Evolutionary conservation across 2,329 filamentous ascomycete species (phyloP).

Genomic region (Aaosphaeria pasadenensis): DNA sequence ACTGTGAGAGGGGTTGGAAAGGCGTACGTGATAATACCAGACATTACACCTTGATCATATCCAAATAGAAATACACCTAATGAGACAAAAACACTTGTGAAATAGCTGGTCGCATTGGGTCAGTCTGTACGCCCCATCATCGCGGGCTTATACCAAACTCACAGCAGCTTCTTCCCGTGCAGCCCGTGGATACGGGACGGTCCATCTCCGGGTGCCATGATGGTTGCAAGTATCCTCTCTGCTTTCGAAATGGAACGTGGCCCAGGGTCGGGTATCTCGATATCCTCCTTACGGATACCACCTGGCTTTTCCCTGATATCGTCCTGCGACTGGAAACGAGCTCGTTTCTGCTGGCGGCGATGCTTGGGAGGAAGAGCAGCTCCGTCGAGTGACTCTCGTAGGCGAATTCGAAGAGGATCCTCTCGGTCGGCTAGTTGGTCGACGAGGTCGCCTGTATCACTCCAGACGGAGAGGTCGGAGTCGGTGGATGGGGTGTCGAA

Average conservation of each 20-base stretch:
- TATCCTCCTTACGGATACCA: conserved; percentile 65
- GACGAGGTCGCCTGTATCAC: conserved; percentile 90
- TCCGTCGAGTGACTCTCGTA: conserved; percentile 64
- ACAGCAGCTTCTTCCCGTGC: conserved; percentile 93
- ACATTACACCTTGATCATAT: conserved; percentile 90
- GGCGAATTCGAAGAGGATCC: conserved; percentile 72
- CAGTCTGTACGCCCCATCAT: neutral
- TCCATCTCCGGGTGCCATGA: conserved; percentile 78
- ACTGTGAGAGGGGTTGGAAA: conserved; percentile 13
- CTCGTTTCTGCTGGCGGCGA: conserved; percentile 57
- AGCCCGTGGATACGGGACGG: conserved; percentile 79
- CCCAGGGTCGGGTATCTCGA: conserved; percentile 70
- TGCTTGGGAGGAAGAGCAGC: conserved; percentile 48
- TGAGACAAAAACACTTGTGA: conserved; percentile 88
- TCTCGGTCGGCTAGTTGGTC: conserved; percentile 83
- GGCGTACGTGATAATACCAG: conserved; percentile 66
- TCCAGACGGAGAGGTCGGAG: conserved; percentile 80
- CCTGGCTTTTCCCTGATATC: conserved; percentile 40
- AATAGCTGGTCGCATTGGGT: conserved; percentile 65
- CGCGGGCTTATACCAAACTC: conserved; percentile 37
- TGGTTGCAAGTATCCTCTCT: conserved; percentile 70
- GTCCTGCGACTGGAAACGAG: conserved; percentile 62
- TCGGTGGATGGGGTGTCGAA: conserved; percentile 53
- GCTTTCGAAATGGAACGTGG: conserved; percentile 62
- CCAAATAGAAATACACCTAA: conserved; percentile 85